Evolutionary conservation across 2,329 filamentous ascomycete genomes (phyloP), one percentile per base, ranked within the genome.

Genomic region (Amylocarpus encephaloides): DNA sequence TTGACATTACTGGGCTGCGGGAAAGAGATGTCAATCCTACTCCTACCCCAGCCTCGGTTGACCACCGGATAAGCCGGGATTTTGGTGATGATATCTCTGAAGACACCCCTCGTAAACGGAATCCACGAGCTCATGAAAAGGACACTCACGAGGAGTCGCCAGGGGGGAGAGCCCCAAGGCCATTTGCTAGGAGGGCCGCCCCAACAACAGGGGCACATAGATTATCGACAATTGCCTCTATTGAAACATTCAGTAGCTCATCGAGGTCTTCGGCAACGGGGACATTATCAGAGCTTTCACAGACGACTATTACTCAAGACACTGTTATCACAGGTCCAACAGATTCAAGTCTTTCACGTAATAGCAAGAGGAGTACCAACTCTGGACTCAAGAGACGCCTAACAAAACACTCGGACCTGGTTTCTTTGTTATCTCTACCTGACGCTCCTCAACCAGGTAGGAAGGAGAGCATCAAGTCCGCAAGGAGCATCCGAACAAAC

Each of bases 371-470:
- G 67, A 72, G 46, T 66, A 73, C 56, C 61, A 68, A 36, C 53
- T 69, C 65, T 69, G 66, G 57, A 65, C 66, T 67, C 65, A 70
- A 62, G 66, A 72, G 88, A 55, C 82, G 86, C 52, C 76, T 95
- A 35, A 95, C 91, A 3, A 95, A 88, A 52, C 91, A 97, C 68
- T 90, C 90, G 13, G 93, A 98, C 67, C 75, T 98, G 19, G 88
- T 98, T 35, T 97, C 93, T 0, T 89, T 95, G 2, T 74, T 98
- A 7, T 97, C 91, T 0, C 71, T 88, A 51, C 82, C 85, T 0
- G 75, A 83, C 52, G 71, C 80, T 49, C 69, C 69, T 33, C 69
- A 71, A 22, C 71, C 79, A 32, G 76, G 77, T 43, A 77, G 83
- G 51, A 79, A 77, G 52, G 82, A 76, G 63, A 90, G 85, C 64